Evolutionary conservation across 768 basidiomycete genomes (phyloP).

Genomic region (Holtermannia corniformis): DNA sequence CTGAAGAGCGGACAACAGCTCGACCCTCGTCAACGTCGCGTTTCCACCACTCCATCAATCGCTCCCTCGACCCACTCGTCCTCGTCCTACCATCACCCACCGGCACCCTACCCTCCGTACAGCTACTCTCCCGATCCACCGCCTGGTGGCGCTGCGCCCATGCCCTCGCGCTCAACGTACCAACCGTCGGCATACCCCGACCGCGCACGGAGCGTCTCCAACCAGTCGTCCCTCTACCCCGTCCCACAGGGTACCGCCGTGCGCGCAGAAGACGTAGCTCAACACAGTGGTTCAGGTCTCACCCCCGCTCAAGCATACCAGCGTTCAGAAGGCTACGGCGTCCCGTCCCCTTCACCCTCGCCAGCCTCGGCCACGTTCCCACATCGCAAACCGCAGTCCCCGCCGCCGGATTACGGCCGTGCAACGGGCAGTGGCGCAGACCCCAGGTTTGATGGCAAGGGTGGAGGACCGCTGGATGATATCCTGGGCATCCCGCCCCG

Average conservation of each 20-base stretch:
- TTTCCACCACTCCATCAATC: not conserved
- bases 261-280: not conserved
- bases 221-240: not conserved
- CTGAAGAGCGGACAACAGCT: not conserved
- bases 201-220: not conserved
- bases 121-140: not conserved
- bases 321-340: not conserved
- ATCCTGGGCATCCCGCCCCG: constrained; percentile 9
- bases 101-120: not conserved
- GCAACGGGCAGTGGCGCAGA: not conserved
- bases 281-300: not conserved
- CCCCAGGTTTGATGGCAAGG: constrained; percentile 14
- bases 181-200: not conserved
- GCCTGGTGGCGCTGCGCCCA: not conserved
- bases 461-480: constrained; percentile 14
- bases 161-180: not conserved
- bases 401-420: constrained; percentile 15
- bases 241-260: not conserved
- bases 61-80: not conserved
- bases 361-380: not conserved
- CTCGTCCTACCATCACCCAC: not conserved
- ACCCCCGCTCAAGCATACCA: constrained; percentile 4
- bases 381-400: constrained; percentile 2
- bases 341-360: not conserved
- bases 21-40: not conserved